Base-by-base conservation (phyloP, 345 rosid species). In the Geranium rotundifolium region DNA sequence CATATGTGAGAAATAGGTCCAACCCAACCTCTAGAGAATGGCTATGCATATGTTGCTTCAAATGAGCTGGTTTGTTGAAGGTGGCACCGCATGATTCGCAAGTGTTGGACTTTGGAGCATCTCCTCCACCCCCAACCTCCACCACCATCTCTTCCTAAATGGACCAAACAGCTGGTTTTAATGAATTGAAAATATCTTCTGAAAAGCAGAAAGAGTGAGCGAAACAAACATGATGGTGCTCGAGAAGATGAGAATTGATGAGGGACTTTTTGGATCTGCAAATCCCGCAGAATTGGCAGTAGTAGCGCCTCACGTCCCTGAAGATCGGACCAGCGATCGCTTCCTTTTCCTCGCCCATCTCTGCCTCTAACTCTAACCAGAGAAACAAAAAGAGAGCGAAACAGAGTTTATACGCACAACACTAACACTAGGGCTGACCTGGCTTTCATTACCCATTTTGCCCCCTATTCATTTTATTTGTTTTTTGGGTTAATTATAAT, bases 21-120 rank as follows among this genome's bases (percentile, higher is more conserved):
- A 79, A 89, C 93, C 46, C 52, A 79, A 89, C 95, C 97, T 84
- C 95, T 20, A 84, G 68, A 0, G 85, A 90, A 75, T 90, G 99
- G 41, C 95, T 81, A 64, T 75, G 90, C 89, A 82, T 75, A 65
- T 93, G 99, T 55, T 90, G 96, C 68, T 75, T 83, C 75, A 93
- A 76, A 65, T 90, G 74, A 50, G 99, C 91, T 17, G 90, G 90
- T 70, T 90, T 93, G 64, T 72, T 90, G 57, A 93, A 93, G 56
- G 73, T 66, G 39, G 83, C 86, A 56, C 90, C 95, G 49, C 99
- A 90, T 56, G 82, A 80, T 4, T 75, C 57, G 54, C 96, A 93
- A 39, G 73, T 73, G 63, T 78, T 81, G 31, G 66, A 39, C 9
- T 63, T 65, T 1, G 39, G 59, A 57, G 37, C 74, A 2, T 17